Evolutionary conservation across 2,329 filamentous ascomycete species (phyloP), one percentile per base, ranked within the genome.

Genomic region (Colletotrichum sp.): DNA sequence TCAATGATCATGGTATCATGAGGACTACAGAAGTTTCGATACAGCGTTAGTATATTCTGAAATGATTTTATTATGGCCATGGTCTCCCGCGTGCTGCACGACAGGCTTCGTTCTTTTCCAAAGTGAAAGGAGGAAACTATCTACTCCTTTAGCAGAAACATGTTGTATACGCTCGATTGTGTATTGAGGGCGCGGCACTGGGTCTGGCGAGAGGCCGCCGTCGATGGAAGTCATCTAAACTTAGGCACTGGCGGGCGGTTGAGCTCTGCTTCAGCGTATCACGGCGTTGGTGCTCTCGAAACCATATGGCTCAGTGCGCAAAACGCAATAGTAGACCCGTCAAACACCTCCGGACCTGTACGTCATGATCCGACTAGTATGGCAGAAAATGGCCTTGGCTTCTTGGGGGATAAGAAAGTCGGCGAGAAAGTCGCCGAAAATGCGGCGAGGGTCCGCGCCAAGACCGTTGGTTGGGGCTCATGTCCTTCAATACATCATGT

Each of bases 21-120:
- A 76, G 74, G 57, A 76, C 74, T 32, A 76, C 74, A 3, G 74
- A 76, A 28, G 71, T 76, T 1, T 59, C 57, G 2, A 55, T 75
- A 26, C 55, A 68, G 16, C 72, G 68, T 8, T 75, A 57, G 36
- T 18, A 6, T 26, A 22, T 44, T 10, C 12, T 22, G n/a, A 64
- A 13, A 30, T 16, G 55, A n/a, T 30, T 18, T 22, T 3, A 4
- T 26, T 16, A 59, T 30, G 22, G 1, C 5, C 16, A 28, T 18
- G 8, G 44, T 13, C 12, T 52, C 12, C 44, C n/a, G 12, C 4
- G 44, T 52, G n/a, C n/a, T 52, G 3, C n/a, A 12, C 6, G 10
- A 52, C 4, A 13, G 12, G 10, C n/a, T 22, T 1, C 3, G n/a
- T 22, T 22, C 10, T 0, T 22, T 52, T 52, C 3, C 4, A 8